Conservation (phyloP, 2,329 filamentous ascomycete genomes). For the Cladosporium sp. region DNA sequence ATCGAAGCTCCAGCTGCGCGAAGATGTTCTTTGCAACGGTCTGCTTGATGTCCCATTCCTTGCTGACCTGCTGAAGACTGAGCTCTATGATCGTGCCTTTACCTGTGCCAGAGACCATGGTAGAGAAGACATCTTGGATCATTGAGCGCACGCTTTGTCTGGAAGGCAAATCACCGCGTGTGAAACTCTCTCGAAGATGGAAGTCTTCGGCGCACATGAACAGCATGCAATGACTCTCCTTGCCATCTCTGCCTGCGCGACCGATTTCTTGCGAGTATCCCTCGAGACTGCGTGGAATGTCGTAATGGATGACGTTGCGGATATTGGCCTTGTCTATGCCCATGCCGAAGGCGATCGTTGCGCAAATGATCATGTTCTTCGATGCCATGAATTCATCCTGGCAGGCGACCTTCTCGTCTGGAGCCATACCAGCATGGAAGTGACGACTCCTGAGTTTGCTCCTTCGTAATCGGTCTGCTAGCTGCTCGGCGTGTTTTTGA, state of each 20-base stretch:
- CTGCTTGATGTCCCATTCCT: slow-evolving; percentile 49
- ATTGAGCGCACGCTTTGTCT: slow-evolving; percentile 42
- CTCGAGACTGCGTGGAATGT: slow-evolving; percentile 47
- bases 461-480: slow-evolving; percentile 35
- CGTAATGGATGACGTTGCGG: slow-evolving; percentile 50
- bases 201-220: slow-evolving; percentile 54
- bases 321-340: slow-evolving; percentile 54
- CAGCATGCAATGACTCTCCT: slow-evolving; percentile 50
- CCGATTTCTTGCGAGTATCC: slow-evolving; percentile 55
- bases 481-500: slow-evolving; percentile 46
- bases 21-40: slow-evolving; percentile 49
- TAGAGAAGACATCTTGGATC: slow-evolving; percentile 47
- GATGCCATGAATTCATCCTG: slow-evolving; percentile 50
- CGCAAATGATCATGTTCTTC: slow-evolving; percentile 33
- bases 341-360: slow-evolving; percentile 56
- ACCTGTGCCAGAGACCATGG: slow-evolving; percentile 8
- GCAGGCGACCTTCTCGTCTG: slow-evolving; percentile 38
- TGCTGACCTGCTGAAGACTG: slow-evolving; percentile 41
- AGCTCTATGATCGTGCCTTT: slow-evolving; percentile 35
- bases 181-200: slow-evolving; percentile 54
- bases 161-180: slow-evolving; percentile 54
- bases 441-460: slow-evolving; percentile 39
- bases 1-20: slow-evolving; percentile 55
- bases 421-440: slow-evolving; percentile 49
- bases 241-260: slow-evolving; percentile 50